Percentiles rank a stretch among this genome's conserved stretches.
Conservation (phyloP, 352 stramenopile species). For the Pythium periplocum region DNA sequence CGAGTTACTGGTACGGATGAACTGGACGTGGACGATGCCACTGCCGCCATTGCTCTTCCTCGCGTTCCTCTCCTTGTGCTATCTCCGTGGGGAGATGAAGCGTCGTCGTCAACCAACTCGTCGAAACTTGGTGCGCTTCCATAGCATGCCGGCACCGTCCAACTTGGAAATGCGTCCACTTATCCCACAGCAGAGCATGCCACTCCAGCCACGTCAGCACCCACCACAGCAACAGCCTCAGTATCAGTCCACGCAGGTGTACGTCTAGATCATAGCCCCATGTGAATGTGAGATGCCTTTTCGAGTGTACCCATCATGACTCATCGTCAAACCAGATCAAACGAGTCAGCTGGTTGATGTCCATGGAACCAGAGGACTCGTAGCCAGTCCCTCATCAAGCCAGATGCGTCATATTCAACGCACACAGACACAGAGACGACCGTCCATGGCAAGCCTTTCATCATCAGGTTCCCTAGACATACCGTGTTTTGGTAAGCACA, state of each 20-base stretch:
- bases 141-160: neutral
- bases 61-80: conserved; percentile 16
- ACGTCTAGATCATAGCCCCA: neutral
- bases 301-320: neutral
- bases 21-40: neutral
- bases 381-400: too few relatives aligned
- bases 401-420: too few relatives aligned
- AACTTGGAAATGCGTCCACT: conserved; percentile 9
- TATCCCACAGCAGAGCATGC: neutral
- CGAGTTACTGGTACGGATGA: too few relatives aligned
- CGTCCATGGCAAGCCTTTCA: too few relatives aligned
- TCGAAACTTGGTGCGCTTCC: conserved; percentile 4
- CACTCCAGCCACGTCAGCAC: neutral
- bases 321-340: neutral
- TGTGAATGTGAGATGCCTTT: neutral
- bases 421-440: too few relatives aligned
- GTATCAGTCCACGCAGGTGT: neutral
- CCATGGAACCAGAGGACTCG: too few relatives aligned
- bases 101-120: conserved; percentile 3
- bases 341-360: too few relatives aligned
- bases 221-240: conserved; percentile 5
- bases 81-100: conserved; percentile 14
- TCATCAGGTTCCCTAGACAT: too few relatives aligned
- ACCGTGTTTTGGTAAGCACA: too few relatives aligned
- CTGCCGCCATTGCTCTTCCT: conserved; percentile 12